phyloP scores from a whole-genome alignment of 176 grass and related monocot genomes.

The Musa itinerans region DNA sequence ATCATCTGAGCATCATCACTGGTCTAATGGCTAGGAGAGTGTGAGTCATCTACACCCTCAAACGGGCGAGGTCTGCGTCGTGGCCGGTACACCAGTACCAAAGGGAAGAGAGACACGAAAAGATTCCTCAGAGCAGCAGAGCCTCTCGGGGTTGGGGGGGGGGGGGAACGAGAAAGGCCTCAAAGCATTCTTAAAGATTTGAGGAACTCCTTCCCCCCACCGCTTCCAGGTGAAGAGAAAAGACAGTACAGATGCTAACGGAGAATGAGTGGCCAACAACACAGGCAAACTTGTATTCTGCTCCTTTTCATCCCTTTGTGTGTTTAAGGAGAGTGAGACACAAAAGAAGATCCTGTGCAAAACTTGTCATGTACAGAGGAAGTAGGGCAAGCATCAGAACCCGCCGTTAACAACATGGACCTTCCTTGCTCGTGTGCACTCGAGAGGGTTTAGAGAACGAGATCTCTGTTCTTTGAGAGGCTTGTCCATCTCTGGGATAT shows the following conservation, averaged over 20 bases:
- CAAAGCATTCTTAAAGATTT: too few relatives aligned
- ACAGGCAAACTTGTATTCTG: not conserved
- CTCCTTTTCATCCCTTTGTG: not conserved
- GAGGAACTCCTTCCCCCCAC: not conserved
- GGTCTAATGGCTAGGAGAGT: not conserved
- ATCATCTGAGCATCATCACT: constrained; percentile 7
- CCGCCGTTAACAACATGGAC: not conserved
- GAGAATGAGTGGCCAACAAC: too few relatives aligned
- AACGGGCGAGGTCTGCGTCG: too few relatives aligned
- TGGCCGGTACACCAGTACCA: not conserved
- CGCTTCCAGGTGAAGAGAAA: not conserved
- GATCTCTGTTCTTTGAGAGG: not conserved
- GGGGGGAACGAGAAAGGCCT: too few relatives aligned
- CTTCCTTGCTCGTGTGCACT: not conserved
- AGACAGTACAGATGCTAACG: not conserved
- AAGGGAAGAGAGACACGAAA: constrained; percentile 7
- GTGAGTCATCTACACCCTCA: too few relatives aligned
- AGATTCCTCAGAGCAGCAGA: not conserved
- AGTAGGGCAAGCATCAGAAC: too few relatives aligned
- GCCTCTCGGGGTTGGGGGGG: not conserved
- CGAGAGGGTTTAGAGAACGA: not conserved
- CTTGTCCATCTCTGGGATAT: constrained; percentile 57
- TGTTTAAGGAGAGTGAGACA: not conserved
- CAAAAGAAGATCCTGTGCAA: constrained; percentile 6
- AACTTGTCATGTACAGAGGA: not conserved